A percentile compares a stretch with the other conserved stretches of the same genome.
phyloP scores from a whole-genome alignment of 148 eudicot genomes.

The Vaccinium darrowii region DNA sequence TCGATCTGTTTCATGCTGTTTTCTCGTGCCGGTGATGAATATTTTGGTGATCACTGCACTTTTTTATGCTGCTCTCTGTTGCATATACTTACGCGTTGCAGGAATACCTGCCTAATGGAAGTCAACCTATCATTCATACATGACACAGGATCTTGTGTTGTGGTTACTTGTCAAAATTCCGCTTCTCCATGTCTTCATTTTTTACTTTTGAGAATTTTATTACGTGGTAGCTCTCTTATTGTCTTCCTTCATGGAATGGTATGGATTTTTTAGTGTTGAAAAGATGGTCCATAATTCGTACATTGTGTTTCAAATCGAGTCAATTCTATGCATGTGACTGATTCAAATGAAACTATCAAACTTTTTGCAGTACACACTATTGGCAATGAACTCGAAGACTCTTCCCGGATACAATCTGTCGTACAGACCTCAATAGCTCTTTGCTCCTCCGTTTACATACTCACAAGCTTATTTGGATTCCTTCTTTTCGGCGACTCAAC shows the following conservation, averaged over 20 bases:
- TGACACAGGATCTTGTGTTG: neutral
- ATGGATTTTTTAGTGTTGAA: neutral
- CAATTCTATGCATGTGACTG: neutral
- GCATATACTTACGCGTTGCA: neutral
- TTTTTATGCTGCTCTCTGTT: no score
- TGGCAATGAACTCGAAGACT: conserved; percentile 68
- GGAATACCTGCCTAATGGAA: neutral
- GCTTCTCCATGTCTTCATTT: neutral
- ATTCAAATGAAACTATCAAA: neutral
- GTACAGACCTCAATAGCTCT: conserved; percentile 58
- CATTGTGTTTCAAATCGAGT: neutral
- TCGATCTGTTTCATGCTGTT: neutral
- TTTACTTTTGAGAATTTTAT: neutral
- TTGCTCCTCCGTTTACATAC: conserved; percentile 60
- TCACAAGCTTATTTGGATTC: conserved; percentile 74
- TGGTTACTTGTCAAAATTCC: neutral
- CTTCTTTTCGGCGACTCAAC: conserved; percentile 70
- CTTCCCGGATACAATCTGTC: conserved; percentile 46
- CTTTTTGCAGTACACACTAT: conserved; percentile 65
- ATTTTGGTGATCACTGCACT: neutral
- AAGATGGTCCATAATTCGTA: neutral
- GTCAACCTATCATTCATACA: neutral
- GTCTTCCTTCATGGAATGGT: neutral
- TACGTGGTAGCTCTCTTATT: neutral
- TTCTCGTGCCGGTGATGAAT: neutral